Evolutionary conservation across 2,329 filamentous ascomycete genomes (phyloP).

Genomic region (Aureobasidium sp.): DNA sequence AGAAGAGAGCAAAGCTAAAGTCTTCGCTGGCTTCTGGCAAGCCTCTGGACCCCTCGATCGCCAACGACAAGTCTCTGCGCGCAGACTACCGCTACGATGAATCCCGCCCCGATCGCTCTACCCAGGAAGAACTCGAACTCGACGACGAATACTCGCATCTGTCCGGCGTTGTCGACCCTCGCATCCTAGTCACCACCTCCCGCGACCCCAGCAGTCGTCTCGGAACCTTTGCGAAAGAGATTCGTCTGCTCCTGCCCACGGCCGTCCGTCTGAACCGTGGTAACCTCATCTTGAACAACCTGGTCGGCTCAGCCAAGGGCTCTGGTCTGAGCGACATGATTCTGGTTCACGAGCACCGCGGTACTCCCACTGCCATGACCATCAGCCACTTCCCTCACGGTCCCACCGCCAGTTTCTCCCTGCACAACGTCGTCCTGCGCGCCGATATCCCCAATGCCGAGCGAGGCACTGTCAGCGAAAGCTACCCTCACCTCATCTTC

Average conservation of each 20-base stretch:
- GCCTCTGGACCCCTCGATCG: conserved; percentile 71
- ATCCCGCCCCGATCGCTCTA: conserved; percentile 59
- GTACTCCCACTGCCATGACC: conserved; percentile 83
- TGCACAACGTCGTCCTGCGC: conserved; percentile 88
- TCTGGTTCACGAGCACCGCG: conserved; percentile 84
- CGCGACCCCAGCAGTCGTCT: conserved; percentile 79
- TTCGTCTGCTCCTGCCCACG: conserved; percentile 75
- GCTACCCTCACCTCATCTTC: conserved; percentile 91
- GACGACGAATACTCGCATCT: conserved; percentile 88
- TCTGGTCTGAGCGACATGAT: conserved; percentile 79
- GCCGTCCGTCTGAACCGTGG: conserved; percentile 85
- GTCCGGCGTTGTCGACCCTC: conserved; percentile 83
- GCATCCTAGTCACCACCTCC: conserved; percentile 84
- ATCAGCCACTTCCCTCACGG: conserved; percentile 84
- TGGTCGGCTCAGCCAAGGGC: conserved; percentile 73
- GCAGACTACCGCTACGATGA: conserved; percentile 94
- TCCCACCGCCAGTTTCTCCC: conserved; percentile 76
- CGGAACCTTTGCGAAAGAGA: conserved; percentile 87
- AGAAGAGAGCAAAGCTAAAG: conserved; percentile 82
- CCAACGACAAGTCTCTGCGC: conserved; percentile 75
- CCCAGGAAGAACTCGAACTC: conserved; percentile 63
- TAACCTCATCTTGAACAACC: conserved; percentile 77
- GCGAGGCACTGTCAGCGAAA: conserved; percentile 82
- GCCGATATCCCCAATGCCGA: conserved; percentile 87
- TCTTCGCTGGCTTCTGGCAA: conserved; percentile 84